These are phyloP conservation scores for Suzukiozyma palmioleophila DNA, from an alignment of 1,139 yeast species.

Conservation along the genomic window DNA sequence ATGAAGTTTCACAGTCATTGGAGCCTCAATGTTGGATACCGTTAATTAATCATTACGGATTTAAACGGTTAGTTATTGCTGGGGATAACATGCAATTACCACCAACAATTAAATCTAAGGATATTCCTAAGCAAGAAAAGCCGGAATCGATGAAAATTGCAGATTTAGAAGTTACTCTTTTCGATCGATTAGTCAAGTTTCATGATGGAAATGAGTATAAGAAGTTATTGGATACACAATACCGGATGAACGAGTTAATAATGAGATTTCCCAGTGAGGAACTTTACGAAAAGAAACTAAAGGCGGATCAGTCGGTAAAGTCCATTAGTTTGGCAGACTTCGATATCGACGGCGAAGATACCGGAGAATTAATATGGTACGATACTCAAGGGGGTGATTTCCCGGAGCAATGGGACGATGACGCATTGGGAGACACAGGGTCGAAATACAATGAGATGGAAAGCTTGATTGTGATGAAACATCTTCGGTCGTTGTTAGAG, in stretches of 20 bases:
- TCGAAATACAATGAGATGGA: slow-evolving; percentile 78
- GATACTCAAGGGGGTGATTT: slow-evolving; percentile 93
- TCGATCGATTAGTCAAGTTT: slow-evolving; percentile 69
- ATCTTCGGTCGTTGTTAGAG: slow-evolving; percentile 46
- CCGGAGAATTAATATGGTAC: slow-evolving; percentile 58
- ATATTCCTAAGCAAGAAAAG: slow-evolving; percentile 15
- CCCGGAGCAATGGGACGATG: slow-evolving; percentile 52
- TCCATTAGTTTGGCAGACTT: slow-evolving; percentile 53
- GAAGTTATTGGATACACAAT: slow-evolving; percentile 64
- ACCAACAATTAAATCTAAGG: slow-evolving; percentile 58
- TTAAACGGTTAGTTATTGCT: slow-evolving; percentile 64
- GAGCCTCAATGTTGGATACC: slow-evolving; percentile 99
- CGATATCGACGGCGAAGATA: slow-evolving; percentile 34
- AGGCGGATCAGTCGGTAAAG: slow-evolving; percentile 60
- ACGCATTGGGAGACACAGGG: slow-evolving; percentile 25
- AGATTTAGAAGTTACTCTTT: slow-evolving; percentile 59
- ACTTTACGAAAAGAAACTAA: slow-evolving; percentile 59
- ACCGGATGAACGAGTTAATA: slow-evolving; percentile 76
- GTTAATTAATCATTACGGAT: slow-evolving; percentile 57
- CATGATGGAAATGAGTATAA: slow-evolving; percentile 47
- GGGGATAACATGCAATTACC: slow-evolving; percentile 90
- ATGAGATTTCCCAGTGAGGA: slow-evolving; percentile 74
- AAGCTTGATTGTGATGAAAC: slow-evolving; percentile 53
- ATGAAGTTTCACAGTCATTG: slow-evolving; percentile 90
- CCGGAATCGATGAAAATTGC: slow-evolving; percentile 24